These are phyloP conservation scores for Pseudonitzschia pungens DNA, from an alignment of 108 stramenopile species.

Conservation along the genomic window DNA sequence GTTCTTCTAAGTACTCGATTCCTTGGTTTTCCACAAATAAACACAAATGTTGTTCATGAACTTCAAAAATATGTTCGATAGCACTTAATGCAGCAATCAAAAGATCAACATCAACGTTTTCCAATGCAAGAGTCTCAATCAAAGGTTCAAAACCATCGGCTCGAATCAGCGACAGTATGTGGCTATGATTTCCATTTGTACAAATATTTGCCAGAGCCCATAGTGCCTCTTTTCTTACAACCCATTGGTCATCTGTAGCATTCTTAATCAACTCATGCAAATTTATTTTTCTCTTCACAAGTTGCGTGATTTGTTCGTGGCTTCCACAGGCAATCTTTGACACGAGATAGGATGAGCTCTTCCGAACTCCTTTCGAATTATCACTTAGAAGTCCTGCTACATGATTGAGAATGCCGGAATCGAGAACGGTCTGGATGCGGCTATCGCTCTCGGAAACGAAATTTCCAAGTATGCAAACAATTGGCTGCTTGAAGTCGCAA, in stretches of 20 bases:
- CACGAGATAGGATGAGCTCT: slow-evolving; percentile 88
- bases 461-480: slow-evolving; percentile 91
- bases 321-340: slow-evolving; percentile 94
- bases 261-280: slow-evolving; percentile 47
- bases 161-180: slow-evolving; percentile 58
- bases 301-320: slow-evolving; percentile 59
- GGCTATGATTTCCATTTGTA: slow-evolving; percentile 50
- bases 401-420: slow-evolving; percentile 63
- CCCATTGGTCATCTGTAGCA: slow-evolving; percentile 65
- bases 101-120: slow-evolving; percentile 49
- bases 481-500: slow-evolving; percentile 57
- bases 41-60: slow-evolving; percentile 24
- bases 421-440: slow-evolving; percentile 83
- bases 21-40: slow-evolving; percentile 73
- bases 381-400: slow-evolving; percentile 20
- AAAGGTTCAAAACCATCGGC: slow-evolving; percentile 63
- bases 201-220: slow-evolving; percentile 84
- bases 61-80: slow-evolving; percentile 61
- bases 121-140: slow-evolving; percentile 49
- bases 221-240: slow-evolving; percentile 87
- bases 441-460: slow-evolving; percentile 85
- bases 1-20: slow-evolving; percentile 66
- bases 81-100: slow-evolving; percentile 70
- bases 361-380: slow-evolving; percentile 59
- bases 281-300: slow-evolving; percentile 43